Conservation (phyloP, 2,329 filamentous ascomycete species). For the Fonsecaea pugnacius region DNA sequence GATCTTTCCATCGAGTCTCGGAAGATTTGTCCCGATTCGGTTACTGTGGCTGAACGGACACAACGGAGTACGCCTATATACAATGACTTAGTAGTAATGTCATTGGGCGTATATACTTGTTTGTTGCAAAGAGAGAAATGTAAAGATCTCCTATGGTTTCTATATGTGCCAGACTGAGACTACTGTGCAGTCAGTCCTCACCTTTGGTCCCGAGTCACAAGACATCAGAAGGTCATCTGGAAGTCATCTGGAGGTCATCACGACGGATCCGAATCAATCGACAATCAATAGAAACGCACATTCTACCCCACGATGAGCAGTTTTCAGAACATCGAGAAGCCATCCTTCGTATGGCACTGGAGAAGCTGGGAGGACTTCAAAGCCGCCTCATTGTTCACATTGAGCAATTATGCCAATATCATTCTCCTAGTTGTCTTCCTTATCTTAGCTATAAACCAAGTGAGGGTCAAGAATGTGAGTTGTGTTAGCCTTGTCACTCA, state of each 20-base stretch:
- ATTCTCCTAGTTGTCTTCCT: slow-evolving; percentile 32
- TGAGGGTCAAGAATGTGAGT: slow-evolving; percentile 25
- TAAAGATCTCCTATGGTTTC: background rate
- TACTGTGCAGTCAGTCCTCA: background rate
- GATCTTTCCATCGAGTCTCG: background rate
- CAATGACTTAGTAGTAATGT: background rate
- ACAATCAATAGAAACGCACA: slow-evolving; percentile 2
- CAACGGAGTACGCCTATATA: background rate
- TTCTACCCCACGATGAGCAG: slow-evolving; percentile 19
- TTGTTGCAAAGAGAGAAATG: background rate
- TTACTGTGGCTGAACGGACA: background rate
- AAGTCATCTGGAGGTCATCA: background rate
- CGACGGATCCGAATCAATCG: background rate
- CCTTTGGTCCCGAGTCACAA: slow-evolving; percentile 7
- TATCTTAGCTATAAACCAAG: slow-evolving; percentile 28
- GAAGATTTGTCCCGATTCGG: background rate
- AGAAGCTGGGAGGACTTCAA: slow-evolving; percentile 34
- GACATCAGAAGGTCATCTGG: slow-evolving; percentile 16
- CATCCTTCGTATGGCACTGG: slow-evolving; percentile 33
- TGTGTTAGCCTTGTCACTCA: background rate
- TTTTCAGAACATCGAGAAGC: slow-evolving; percentile 39
- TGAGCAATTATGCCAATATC: slow-evolving; percentile 33
- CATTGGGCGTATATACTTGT: slow-evolving; percentile 8
- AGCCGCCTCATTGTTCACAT: slow-evolving; percentile 30
- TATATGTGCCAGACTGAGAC: background rate